A percentile compares a stretch with the other conserved stretches of the same genome.
phyloP scores from a whole-genome alignment of 768 basidiomycete genomes.

The Suillus subaureus region DNA sequence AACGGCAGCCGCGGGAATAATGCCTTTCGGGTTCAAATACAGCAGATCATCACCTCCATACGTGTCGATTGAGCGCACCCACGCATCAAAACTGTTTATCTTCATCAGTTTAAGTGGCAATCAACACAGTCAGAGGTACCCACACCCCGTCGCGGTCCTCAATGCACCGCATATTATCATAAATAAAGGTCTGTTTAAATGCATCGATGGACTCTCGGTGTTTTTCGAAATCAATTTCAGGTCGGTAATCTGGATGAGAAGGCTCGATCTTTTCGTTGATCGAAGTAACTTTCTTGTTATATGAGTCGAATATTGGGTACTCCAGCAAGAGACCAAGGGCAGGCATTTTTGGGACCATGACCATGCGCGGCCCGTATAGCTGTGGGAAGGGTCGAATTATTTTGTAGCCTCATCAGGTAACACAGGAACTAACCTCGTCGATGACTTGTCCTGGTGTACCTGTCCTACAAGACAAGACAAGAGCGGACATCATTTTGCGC shows the following conservation, averaged over 20 bases:
- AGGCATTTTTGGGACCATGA: constrained; percentile 94
- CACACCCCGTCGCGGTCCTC: constrained; percentile 81
- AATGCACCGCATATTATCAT: constrained; percentile 81
- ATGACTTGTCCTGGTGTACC: constrained; percentile 74
- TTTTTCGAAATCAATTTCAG: constrained; percentile 69
- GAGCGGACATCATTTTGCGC: constrained; percentile 96
- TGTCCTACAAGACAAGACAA: constrained; percentile 81
- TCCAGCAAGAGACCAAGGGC: constrained; percentile 92
- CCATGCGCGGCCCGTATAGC: constrained; percentile 77
- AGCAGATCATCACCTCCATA: constrained; percentile 79
- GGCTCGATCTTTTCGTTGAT: constrained; percentile 50
- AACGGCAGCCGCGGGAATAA: constrained; percentile 71
- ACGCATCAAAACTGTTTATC: constrained; percentile 72
- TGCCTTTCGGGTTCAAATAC: constrained; percentile 77
- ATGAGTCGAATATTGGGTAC: constrained; percentile 78
- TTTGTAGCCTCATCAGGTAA: neutral
- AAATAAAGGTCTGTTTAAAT: constrained; percentile 88
- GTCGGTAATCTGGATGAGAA: constrained; percentile 63
- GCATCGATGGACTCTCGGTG: constrained; percentile 68
- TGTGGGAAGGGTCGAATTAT: constrained; percentile 26
- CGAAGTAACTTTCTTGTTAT: constrained; percentile 59
- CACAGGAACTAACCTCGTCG: constrained; percentile 52
- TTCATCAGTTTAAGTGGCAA: neutral
- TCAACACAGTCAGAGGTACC: constrained; percentile 32
- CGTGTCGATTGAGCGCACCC: constrained; percentile 74